Evolutionary conservation across 768 basidiomycete genomes (phyloP).

Genomic region (Mycena olivaceomarginata): DNA sequence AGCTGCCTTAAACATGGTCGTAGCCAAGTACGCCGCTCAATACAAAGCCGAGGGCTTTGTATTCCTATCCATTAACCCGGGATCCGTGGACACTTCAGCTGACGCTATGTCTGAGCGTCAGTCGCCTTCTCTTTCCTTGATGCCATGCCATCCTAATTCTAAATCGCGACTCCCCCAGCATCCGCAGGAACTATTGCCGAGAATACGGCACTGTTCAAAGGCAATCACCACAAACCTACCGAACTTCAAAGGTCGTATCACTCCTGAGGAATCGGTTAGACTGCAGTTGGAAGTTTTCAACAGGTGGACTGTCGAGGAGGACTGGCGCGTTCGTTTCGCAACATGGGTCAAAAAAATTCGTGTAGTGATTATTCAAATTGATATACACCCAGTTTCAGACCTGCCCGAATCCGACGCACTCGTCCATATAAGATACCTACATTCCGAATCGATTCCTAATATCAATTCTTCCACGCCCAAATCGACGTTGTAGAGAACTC

Average conservation of each 20-base stretch:
- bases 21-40: conserved; percentile 58
- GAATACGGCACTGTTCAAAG: not conserved
- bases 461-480: too few relatives aligned
- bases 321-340: conserved; percentile 40
- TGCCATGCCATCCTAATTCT: not conserved
- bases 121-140: not conserved
- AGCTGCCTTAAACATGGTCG: conserved; percentile 58
- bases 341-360: conserved; percentile 30
- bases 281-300: conserved; percentile 31
- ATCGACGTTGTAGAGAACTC: too few relatives aligned
- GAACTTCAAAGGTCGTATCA: conserved; percentile 27
- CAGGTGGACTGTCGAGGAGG: conserved; percentile 22
- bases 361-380: conserved; percentile 1
- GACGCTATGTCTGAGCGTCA: not conserved
- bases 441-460: too few relatives aligned
- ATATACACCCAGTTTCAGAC: too few relatives aligned
- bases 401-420: too few relatives aligned
- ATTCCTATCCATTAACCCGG: conserved; percentile 61
- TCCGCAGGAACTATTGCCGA: not conserved
- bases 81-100: conserved; percentile 55
- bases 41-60: conserved; percentile 57
- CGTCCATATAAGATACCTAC: too few relatives aligned
- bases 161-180: not conserved
- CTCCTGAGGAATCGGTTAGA: conserved; percentile 25
- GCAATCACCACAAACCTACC: not conserved